Conservation (phyloP, 306 rosid genomes). For the Cicer yamashitae region DNA sequence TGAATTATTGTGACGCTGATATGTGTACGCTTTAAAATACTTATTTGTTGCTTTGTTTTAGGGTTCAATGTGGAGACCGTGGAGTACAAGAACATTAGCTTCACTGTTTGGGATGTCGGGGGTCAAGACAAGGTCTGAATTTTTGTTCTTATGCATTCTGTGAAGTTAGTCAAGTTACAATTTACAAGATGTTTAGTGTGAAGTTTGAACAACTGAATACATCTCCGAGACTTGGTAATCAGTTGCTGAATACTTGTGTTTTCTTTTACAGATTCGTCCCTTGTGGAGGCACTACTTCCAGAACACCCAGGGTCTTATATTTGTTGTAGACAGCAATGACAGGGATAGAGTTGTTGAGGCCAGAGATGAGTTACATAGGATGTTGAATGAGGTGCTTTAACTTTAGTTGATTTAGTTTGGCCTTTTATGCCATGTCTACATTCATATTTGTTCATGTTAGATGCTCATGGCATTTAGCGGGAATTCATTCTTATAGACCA, state of each 20-base stretch:
- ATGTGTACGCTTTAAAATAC: background rate
- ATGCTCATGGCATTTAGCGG: background rate
- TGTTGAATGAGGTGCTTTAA: constrained; percentile 93
- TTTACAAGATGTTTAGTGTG: constrained; percentile 20
- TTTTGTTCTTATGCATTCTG: constrained; percentile 34
- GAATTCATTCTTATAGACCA: constrained; percentile 3
- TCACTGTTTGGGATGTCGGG: constrained; percentile 99
- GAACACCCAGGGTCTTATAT: constrained; percentile 99
- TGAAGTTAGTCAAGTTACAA: background rate
- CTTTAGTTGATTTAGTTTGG: constrained; percentile 30
- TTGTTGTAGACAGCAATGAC: constrained; percentile 99
- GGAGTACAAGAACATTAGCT: constrained; percentile 98
- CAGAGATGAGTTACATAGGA: constrained; percentile 97
- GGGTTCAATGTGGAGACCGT: constrained; percentile 99
- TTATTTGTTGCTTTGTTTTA: constrained; percentile 42
- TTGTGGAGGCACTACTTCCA: constrained; percentile 99
- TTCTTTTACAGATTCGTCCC: constrained; percentile 87
- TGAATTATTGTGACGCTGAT: constrained; percentile 17
- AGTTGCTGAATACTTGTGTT: constrained; percentile 35
- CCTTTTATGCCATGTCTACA: background rate
- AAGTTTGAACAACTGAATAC: constrained; percentile 6
- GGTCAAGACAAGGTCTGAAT: constrained; percentile 94
- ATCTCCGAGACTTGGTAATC: constrained; percentile 9
- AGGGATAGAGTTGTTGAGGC: constrained; percentile 99
- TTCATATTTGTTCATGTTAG: constrained; percentile 32